Evolutionary conservation across 1,284 basidiomycete genomes (phyloP).

Genomic region (Boletus sp.): DNA sequence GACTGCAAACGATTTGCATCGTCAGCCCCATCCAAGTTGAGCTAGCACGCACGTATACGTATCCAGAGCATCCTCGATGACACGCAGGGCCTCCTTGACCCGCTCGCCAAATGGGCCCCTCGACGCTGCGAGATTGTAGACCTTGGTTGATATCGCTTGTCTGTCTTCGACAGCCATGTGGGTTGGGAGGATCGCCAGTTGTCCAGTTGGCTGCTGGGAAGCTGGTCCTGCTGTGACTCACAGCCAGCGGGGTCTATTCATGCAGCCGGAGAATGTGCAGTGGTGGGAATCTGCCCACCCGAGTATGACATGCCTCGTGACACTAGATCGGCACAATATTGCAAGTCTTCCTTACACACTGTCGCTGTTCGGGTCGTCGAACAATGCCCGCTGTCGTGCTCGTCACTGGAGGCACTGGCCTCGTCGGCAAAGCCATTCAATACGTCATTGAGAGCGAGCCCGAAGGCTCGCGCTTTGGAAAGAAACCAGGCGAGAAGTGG

Average conservation of each 20-base stretch:
- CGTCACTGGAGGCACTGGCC: slow-evolving; percentile 81
- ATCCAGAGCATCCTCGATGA: slow-evolving; percentile 74
- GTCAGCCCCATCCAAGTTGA: slow-evolving; percentile 8
- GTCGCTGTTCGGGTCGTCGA: neutral
- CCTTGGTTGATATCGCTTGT: slow-evolving; percentile 47
- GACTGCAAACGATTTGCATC: slow-evolving; percentile 37
- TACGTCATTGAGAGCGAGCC: slow-evolving; percentile 76
- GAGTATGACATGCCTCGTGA: too few species aligned
- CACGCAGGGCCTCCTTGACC: slow-evolving; percentile 71
- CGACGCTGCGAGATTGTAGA: slow-evolving; percentile 56
- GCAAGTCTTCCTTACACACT: neutral
- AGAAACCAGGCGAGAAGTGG: slow-evolving; percentile 74
- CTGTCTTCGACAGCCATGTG: slow-evolving; percentile 36
- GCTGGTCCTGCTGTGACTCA: neutral
- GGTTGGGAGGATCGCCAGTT: neutral
- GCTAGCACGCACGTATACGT: slow-evolving; percentile 64
- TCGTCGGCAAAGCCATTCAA: slow-evolving; percentile 81
- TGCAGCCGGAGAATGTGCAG: neutral
- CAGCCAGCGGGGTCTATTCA: slow-evolving; percentile 10
- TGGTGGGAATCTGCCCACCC: too few species aligned
- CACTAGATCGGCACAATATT: too few species aligned
- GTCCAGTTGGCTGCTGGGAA: slow-evolving; percentile 13
- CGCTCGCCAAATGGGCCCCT: slow-evolving; percentile 52
- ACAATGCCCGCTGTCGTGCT: slow-evolving; percentile 55
- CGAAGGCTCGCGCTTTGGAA: slow-evolving; percentile 72